These are phyloP conservation scores for Sporothrix humicola DNA, from an alignment of 2,329 filamentous ascomycete genomes.

Conservation along the genomic window DNA sequence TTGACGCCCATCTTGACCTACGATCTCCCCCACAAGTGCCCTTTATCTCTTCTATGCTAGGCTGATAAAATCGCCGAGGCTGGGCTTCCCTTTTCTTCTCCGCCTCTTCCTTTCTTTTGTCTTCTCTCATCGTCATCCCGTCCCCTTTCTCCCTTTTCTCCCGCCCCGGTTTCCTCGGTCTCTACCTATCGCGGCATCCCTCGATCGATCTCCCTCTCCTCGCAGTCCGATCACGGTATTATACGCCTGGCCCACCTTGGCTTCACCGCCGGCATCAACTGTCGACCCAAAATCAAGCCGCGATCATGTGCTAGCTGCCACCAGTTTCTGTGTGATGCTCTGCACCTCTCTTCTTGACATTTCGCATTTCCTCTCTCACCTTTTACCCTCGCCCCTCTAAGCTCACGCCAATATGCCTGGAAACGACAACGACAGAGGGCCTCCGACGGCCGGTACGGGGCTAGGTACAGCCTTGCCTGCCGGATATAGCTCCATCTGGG, in stretches of 20 bases:
- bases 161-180: neutral
- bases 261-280: constrained; percentile 4
- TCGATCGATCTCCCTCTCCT: neutral
- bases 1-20: neutral
- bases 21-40: neutral
- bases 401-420: neutral
- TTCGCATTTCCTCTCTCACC: neutral
- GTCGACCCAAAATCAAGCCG: neutral
- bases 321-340: neutral
- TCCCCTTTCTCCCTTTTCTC: neutral
- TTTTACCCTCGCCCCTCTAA: neutral
- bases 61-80: constrained; percentile 1
- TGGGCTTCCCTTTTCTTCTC: neutral
- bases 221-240: too few relatives aligned
- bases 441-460: neutral
- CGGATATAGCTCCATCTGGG: too few relatives aligned
- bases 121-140: neutral
- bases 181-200: neutral
- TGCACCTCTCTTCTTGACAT: neutral
- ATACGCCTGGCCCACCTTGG: constrained; percentile 11
- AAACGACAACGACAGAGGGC: constrained; percentile 4
- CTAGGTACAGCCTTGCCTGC: neutral
- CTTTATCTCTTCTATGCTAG: constrained; percentile 4
- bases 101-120: neutral
- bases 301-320: constrained; percentile 14